Evolutionary conservation across 2,329 filamentous ascomycete species (phyloP).

Genomic region (Elsinoe australis): DNA sequence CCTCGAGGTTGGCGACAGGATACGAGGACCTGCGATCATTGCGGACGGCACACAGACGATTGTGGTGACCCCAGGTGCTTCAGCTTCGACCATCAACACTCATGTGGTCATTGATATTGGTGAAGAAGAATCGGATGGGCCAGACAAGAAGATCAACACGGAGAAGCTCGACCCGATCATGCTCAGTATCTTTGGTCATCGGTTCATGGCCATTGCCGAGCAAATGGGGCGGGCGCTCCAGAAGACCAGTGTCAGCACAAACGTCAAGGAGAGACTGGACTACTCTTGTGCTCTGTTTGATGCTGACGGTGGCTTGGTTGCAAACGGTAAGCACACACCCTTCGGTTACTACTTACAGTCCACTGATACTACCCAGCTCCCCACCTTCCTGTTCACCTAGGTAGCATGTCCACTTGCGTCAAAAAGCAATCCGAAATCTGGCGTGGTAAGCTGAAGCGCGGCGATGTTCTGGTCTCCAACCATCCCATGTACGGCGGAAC

Average conservation of each 20-base stretch:
- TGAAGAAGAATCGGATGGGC: conserved; percentile 40
- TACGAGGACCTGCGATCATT: conserved; percentile 76
- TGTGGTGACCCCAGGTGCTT: conserved; percentile 71
- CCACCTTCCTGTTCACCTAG: conserved; percentile 72
- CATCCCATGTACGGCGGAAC: conserved; percentile 80
- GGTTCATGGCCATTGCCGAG: conserved; percentile 80
- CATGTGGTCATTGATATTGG: conserved; percentile 84
- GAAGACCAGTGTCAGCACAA: conserved; percentile 72
- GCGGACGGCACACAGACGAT: conserved; percentile 88
- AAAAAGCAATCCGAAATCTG: conserved; percentile 71
- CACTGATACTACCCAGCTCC: conserved; percentile 41
- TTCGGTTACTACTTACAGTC: neutral
- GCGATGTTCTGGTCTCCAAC: conserved; percentile 76
- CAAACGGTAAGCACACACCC: conserved; percentile 51
- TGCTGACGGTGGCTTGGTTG: conserved; percentile 64
- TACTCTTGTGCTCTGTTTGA: conserved; percentile 80
- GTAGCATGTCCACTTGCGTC: conserved; percentile 80
- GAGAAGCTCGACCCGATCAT: conserved; percentile 65
- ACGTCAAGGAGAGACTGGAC: conserved; percentile 74
- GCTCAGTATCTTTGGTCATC: conserved; percentile 69
- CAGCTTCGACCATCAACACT: conserved; percentile 70
- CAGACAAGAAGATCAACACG: conserved; percentile 43
- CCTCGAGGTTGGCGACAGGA: conserved; percentile 61
- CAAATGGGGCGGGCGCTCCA: conserved; percentile 74
- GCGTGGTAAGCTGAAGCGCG: conserved; percentile 67